Base-by-base conservation (phyloP, 176 grass and related monocot genomes). In the Musa beccarii region DNA sequence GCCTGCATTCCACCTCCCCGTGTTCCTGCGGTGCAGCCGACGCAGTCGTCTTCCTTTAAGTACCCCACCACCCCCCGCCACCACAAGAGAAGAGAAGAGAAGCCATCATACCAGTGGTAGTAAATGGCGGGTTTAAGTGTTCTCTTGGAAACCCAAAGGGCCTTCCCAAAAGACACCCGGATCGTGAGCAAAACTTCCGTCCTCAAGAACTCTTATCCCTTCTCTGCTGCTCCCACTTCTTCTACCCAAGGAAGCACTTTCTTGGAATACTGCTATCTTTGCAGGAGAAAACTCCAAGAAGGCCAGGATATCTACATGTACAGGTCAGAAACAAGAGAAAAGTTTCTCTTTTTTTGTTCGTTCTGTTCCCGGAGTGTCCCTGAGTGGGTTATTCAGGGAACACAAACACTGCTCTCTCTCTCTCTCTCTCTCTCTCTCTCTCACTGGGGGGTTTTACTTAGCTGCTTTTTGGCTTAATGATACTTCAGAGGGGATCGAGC, bases 231-330 rank as follows among this genome's bases (percentile, higher is more conserved):
- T 51, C 25, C 6, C 3, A 13, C 23, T 29, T 21, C 19, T 43
- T 52, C 34, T 25, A n/a, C 51, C 20, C 1, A 49, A 22, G 0
- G 23, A 2, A 54, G 68, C 73, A 21, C 78, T 8, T 88, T 88
- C 82, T 55, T 88, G 69, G 79, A 88, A 16, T 51, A 61, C 20
- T 88, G 86, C 75, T 81, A 74, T 65, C 70, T 81, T 54, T 84
- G 86, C 86, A 69, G 6, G 75, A 22, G 52, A 54, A 72, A 70
- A 56, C 86, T 88, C 63, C 73, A 75, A 34, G 25, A 81, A 53
- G 79, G 74, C 51, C 52, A 66, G 3, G 86, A 88, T 71, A 88
- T 88, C 51, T 88, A 84, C 75, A 88, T 88, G 59, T 88, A 88
- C 75, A 84, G 82, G 86, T 81, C 10, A 53, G 75, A 2, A 22